Base-by-base conservation (phyloP, 1,139 yeast genomes). In the Arxiozyma bovina region DNA sequence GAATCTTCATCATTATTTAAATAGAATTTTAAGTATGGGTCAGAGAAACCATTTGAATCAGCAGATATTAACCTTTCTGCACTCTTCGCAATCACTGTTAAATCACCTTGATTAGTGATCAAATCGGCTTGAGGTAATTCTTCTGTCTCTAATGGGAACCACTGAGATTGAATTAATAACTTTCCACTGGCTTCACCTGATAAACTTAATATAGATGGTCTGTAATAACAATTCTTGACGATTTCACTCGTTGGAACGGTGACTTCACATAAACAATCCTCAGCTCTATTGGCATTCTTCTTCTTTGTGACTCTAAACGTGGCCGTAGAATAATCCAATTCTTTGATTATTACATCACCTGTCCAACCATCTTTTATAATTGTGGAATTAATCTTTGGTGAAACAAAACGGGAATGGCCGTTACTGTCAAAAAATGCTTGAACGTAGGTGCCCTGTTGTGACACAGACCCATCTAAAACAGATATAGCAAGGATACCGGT, bases 21-120 rank as follows among this genome's bases (percentile, higher is more conserved):
- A 63, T 72, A 80, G 57, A 88, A 77, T 64, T 83, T 79, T 56
- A 83, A 77, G 66, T 83, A 93, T 57, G 99, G 99, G 71, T 93
- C 99, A 9, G 96, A 88, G 68, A 85, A 86, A 54, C 98, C 98
- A 61, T 86, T 85, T 30, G 88, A 76, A 70, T 93, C 99, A 27
- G 93, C 94, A 17, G 96, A 77, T 51, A 85, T 80, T 58, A 94
- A 77, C 53, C 80, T 80, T n/a, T 77, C 77, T 3, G 94, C 98
- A 54, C 77, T 77, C 51, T 83, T 61, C 17, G 87, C 77, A 43
- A 78, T 80, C 41, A 90, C 76, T n/a, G 77, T 76, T 59, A 91
- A 73, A 41, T 74, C 74, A 69, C 99, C 99, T 59, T 83, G 77
- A 68, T 90, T 87, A 53, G 85, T 79, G 59, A 83, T 79, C 51